Percentiles rank a stretch among this genome's conserved stretches.
Conservation (phyloP, 257 asterid genomes). For the Jaltomata sinuosa region DNA sequence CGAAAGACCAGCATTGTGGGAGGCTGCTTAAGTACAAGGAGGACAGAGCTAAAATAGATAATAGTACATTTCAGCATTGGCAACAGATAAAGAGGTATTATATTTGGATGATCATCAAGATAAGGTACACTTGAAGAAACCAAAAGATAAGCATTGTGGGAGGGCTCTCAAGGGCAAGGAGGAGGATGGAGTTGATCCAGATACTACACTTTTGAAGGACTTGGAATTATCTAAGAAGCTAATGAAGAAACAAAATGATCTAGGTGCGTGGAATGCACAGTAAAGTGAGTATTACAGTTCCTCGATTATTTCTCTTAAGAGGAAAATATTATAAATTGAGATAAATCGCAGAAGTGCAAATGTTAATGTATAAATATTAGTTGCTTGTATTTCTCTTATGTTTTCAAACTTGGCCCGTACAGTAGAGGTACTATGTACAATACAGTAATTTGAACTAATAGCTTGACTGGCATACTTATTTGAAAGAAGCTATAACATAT, state of each 20-base stretch:
- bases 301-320: background rate
- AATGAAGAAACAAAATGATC: background rate
- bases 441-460: too few species aligned
- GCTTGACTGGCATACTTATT: too few species aligned
- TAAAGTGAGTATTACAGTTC: background rate
- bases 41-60: background rate
- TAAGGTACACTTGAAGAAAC: background rate
- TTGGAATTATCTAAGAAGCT: background rate
- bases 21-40: background rate
- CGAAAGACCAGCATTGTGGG: background rate
- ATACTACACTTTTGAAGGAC: background rate
- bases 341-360: background rate
- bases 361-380: background rate
- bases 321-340: background rate
- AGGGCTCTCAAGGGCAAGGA: constrained; percentile 3
- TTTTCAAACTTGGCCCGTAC: background rate
- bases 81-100: background rate
- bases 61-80: background rate
- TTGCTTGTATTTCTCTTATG: background rate
- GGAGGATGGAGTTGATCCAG: background rate
- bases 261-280: background rate
- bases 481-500: background rate
- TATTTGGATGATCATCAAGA: background rate
- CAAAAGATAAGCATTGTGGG: background rate
- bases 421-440: too few species aligned